phyloP scores from a whole-genome alignment of 225 moss, liverwort and hornwort species.

The Marchantia polymorpha region DNA sequence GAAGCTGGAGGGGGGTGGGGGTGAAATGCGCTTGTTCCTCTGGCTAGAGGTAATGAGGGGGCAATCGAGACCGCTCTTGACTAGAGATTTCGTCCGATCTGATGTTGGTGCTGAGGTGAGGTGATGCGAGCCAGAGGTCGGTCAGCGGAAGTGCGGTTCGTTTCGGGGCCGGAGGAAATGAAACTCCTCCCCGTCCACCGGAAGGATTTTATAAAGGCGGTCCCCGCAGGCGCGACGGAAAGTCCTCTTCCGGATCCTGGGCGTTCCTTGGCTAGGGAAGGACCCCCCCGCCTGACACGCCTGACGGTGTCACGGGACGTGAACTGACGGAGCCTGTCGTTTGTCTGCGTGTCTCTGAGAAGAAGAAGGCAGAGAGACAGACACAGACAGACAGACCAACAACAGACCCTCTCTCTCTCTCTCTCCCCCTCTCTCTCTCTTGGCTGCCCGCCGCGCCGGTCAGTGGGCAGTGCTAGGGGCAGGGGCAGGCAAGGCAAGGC shows the following conservation, averaged over 20 bases:
- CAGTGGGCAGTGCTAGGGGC: neutral
- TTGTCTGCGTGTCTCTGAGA: slow-evolving; percentile 19
- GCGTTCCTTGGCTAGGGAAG: neutral
- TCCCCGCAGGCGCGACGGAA: neutral
- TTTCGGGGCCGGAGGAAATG: neutral
- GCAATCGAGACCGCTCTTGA: neutral
- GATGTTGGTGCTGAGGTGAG: neutral
- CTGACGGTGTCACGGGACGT: slow-evolving; percentile 10
- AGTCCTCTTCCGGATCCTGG: neutral
- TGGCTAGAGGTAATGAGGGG: neutral
- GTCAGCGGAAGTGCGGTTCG: neutral
- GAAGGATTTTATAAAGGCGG: slow-evolving; percentile 6
- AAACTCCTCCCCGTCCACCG: slow-evolving; percentile 1
- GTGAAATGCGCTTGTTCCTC: neutral
- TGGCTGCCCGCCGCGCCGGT: slow-evolving; percentile 9
- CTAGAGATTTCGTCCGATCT: neutral
- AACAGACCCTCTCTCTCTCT: neutral
- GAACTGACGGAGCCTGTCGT: slow-evolving; percentile 1
- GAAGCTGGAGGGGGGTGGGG: too few species aligned
- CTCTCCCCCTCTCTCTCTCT: neutral
- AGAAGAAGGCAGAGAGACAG: slow-evolving; percentile 11
- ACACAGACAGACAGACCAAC: slow-evolving; percentile 16
- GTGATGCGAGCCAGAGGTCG: neutral
- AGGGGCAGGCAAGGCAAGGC: neutral
- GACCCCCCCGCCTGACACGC: neutral